phyloP scores from a whole-genome alignment of 495 filamentous ascomycete genomes.

The Podospora comata region DNA sequence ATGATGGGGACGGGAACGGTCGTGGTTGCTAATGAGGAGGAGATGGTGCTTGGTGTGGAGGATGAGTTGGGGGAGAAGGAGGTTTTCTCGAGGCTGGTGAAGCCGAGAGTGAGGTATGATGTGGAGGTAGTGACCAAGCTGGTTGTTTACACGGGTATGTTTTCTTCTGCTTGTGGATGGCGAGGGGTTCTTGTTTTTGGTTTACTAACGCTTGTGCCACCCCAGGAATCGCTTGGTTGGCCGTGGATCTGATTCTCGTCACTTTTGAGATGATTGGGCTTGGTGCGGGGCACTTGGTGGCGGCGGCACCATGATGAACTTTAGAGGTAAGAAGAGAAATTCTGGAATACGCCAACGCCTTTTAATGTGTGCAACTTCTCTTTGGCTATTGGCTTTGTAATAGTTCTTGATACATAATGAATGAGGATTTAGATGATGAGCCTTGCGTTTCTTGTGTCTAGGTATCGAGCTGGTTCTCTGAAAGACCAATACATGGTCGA shows the following conservation, averaged over 20 bases:
- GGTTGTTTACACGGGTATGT: conserved; percentile 83
- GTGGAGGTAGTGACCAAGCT: conserved; percentile 96
- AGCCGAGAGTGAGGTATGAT: conserved; percentile 89
- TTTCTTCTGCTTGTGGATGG: background rate
- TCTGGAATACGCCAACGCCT: background rate
- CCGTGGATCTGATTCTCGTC: conserved; percentile 63
- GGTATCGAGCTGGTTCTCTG: background rate
- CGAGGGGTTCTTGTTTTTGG: background rate
- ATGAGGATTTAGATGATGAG: conserved; percentile 6
- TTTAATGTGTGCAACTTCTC: background rate
- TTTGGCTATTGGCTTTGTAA: background rate
- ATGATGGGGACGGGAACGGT: conserved; percentile 64
- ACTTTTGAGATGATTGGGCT: conserved; percentile 65
- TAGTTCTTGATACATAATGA: conserved; percentile 3
- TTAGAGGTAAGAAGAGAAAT: background rate
- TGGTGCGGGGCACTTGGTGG: conserved; percentile 34
- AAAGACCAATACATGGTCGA: no score
- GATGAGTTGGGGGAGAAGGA: conserved; percentile 66
- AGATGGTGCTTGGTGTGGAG: conserved; percentile 39
- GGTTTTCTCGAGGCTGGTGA: conserved; percentile 79
- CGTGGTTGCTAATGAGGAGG: conserved; percentile 5
- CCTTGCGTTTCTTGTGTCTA: background rate
- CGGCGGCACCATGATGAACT: background rate
- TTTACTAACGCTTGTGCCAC: conserved; percentile 10
- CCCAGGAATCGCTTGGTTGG: conserved; percentile 73